phyloP scores from a whole-genome alignment of 345 rosid genomes.

The Acer saccharum region DNA sequence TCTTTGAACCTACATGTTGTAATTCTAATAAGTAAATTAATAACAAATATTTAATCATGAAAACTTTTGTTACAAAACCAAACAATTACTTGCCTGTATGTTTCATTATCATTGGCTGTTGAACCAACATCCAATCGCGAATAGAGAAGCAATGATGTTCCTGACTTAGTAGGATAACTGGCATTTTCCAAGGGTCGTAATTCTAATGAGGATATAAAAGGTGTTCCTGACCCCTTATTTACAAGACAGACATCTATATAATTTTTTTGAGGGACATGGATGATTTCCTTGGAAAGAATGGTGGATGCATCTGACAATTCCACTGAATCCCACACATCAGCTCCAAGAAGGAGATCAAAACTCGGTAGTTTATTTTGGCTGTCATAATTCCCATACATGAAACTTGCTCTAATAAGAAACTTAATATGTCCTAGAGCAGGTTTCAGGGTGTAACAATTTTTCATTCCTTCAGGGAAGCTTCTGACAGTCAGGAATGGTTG shows the following conservation, averaged over 20 bases:
- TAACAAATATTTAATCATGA: too few relatives aligned
- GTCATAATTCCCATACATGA: conserved; percentile 32
- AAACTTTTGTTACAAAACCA: too few relatives aligned
- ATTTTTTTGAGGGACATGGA: background rate
- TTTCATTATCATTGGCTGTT: background rate
- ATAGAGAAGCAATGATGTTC: background rate
- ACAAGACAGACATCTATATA: conserved; percentile 4
- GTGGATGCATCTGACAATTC: background rate
- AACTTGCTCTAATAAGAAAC: conserved; percentile 24
- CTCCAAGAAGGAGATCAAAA: conserved; percentile 14
- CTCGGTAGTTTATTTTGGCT: background rate
- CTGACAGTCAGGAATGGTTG: conserved; percentile 12
- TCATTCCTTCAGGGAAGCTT: conserved; percentile 28
- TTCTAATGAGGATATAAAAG: conserved; percentile 26
- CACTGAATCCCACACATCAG: conserved; percentile 8
- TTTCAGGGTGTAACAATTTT: conserved; percentile 26
- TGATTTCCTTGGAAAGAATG: conserved; percentile 1
- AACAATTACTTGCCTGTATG: background rate
- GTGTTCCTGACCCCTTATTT: conserved; percentile 7
- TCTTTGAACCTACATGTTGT: background rate
- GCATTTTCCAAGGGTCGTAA: conserved; percentile 9
- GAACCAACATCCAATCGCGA: conserved; percentile 2
- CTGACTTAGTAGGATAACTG: conserved; percentile 4
- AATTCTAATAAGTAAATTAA: too few relatives aligned
- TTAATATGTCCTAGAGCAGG: background rate